Base-by-base conservation (phyloP, 1,284 basidiomycete species). In the Ceratobasidium sp. region DNA sequence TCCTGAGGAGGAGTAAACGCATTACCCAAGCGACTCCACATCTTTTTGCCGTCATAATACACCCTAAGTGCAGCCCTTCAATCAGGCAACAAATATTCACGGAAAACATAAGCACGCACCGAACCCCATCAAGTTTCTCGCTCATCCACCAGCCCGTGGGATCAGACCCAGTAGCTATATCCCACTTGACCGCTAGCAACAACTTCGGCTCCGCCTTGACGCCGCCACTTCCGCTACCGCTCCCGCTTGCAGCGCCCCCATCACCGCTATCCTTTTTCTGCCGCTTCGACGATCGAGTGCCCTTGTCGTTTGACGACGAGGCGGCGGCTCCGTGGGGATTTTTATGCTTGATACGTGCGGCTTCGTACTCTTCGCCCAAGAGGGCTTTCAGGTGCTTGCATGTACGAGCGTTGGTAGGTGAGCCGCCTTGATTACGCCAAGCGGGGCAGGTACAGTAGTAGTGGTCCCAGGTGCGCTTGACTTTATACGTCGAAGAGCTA, bases 101-200 rank as follows among this genome's bases (percentile, higher is more conserved):
- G 23, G n/a, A 20, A 9, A n/a, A 64, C n/a, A 44, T 0, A 20
- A 44, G 20, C 10, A 78, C 86, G n/a, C 80, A 88, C 87, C 87
- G 84, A 54, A 91, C 89, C 71, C 90, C 89, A 82, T 90, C 89
- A 74, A 91, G 82, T 81, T 91, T 92, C 81, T 93, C 91, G 28
- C 90, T 91, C 40, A 92, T 87, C 90, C 90, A 92, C 89, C 89
- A 92, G 0, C 89, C 90, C 12, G 87, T 88, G 0, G 90, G 91
- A 80, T 92, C 90, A 59, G 85, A 84, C 0, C 89, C 89, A 12
- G 82, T 87, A 15, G 89, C 88, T 7, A 90, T 77, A 77, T 89
- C 89, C 89, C 90, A 92, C 77, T 90, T 90, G 78, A 88, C 87
- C 1, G 91, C 91, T 0, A 92, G 84, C 65, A 92, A 83, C 3